phyloP scores from a whole-genome alignment of 768 basidiomycete species.

The Postia placenta region DNA sequence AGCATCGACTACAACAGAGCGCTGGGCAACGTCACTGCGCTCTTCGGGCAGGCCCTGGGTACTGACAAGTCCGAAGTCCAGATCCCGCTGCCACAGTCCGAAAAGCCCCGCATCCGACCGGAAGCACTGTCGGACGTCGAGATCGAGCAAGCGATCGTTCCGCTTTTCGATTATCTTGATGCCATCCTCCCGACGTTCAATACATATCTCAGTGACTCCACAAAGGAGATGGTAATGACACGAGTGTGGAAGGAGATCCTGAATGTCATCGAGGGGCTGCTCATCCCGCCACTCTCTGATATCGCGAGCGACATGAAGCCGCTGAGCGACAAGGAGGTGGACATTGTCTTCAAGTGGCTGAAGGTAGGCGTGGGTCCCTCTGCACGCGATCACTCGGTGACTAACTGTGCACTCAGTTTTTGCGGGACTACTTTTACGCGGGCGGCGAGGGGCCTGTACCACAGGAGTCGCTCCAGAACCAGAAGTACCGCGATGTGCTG shows the following conservation, averaged over 20 bases:
- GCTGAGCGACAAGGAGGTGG: slow-evolving; percentile 91
- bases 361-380: slow-evolving; percentile 47
- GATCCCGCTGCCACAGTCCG: slow-evolving; percentile 64
- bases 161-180: slow-evolving; percentile 95
- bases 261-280: slow-evolving; percentile 74
- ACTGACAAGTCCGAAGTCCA: slow-evolving; percentile 63
- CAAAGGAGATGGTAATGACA: slow-evolving; percentile 89
- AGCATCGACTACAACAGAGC: slow-evolving; percentile 88
- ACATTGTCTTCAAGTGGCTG: slow-evolving; percentile 98
- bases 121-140: slow-evolving; percentile 88
- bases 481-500: slow-evolving; percentile 88
- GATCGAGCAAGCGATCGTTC: slow-evolving; percentile 87
- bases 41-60: slow-evolving; percentile 77
- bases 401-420: slow-evolving; percentile 48
- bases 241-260: slow-evolving; percentile 96
- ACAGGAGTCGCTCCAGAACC: slow-evolving; percentile 81
- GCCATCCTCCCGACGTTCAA: slow-evolving; percentile 88
- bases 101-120: slow-evolving; percentile 73
- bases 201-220: slow-evolving; percentile 74
- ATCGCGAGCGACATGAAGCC: slow-evolving; percentile 86
- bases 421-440: slow-evolving; percentile 93
- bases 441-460: slow-evolving; percentile 90
- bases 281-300: slow-evolving; percentile 89
- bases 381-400: neutral
- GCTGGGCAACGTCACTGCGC: slow-evolving; percentile 71